phyloP scores from a whole-genome alignment of 257 asterid genomes.

The Fraxinus excelsior region DNA sequence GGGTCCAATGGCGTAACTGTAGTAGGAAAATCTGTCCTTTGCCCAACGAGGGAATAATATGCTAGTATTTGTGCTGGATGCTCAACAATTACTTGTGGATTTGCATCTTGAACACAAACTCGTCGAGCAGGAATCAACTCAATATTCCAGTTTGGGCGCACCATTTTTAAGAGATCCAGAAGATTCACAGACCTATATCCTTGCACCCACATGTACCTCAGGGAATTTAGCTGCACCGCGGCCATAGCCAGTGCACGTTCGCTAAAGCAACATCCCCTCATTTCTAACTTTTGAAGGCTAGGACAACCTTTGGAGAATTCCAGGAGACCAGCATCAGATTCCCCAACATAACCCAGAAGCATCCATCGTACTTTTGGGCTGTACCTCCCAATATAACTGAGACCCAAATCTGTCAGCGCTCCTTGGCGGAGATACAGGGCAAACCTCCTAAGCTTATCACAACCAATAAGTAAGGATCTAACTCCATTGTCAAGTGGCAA shows the following conservation, averaged over 20 bases:
- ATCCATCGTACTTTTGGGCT: slow-evolving; percentile 64
- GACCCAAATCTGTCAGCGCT: slow-evolving; percentile 61
- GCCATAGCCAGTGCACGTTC: slow-evolving; percentile 63
- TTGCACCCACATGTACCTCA: slow-evolving; percentile 69
- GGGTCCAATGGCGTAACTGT: slow-evolving; percentile 58
- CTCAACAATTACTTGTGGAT: slow-evolving; percentile 24
- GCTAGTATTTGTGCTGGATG: slow-evolving; percentile 90
- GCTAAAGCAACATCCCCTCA: slow-evolving; percentile 64
- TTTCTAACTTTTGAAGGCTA: slow-evolving; percentile 56
- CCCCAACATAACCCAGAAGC: slow-evolving; percentile 67
- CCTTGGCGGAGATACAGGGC: slow-evolving; percentile 65
- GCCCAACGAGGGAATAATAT: slow-evolving; percentile 88
- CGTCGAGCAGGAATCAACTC: slow-evolving; percentile 60
- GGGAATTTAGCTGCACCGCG: slow-evolving; percentile 36
- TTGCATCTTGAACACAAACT: slow-evolving; percentile 12
- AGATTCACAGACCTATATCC: slow-evolving; percentile 43
- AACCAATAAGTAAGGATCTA: slow-evolving; percentile 48
- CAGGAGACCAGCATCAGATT: slow-evolving; percentile 58
- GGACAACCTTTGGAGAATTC: slow-evolving; percentile 69
- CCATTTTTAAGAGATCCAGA: slow-evolving; percentile 44
- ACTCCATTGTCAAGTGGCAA: slow-evolving; percentile 77
- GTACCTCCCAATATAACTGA: slow-evolving; percentile 56
- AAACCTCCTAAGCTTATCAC: slow-evolving; percentile 54
- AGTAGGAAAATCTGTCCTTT: slow-evolving; percentile 71
- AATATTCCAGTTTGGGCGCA: slow-evolving; percentile 63